Percentiles rank a stretch among this genome's conserved stretches.
These are phyloP conservation scores for Colletotrichum agaves DNA, from an alignment of 2,329 filamentous ascomycete species.

Conservation along the genomic window DNA sequence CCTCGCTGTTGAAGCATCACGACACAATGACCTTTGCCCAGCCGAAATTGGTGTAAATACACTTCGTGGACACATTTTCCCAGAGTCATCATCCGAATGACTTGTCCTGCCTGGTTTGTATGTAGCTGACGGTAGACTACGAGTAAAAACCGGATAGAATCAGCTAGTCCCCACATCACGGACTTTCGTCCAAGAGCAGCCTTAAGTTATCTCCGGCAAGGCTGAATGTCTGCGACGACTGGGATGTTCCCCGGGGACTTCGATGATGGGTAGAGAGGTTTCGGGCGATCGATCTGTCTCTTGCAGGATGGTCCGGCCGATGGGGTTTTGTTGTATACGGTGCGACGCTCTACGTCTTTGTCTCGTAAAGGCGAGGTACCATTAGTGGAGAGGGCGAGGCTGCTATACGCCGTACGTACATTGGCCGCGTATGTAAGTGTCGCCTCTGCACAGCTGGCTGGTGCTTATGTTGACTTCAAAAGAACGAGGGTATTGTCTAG, in stretches of 20 bases:
- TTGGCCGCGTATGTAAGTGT: conserved; percentile 21
- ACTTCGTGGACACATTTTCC: not conserved
- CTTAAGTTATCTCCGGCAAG: conserved; percentile 23
- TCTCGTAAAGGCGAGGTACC: conserved; percentile 10
- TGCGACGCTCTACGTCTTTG: conserved; percentile 25
- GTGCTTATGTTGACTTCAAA: not conserved
- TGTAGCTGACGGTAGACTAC: not conserved
- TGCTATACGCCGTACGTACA: not conserved
- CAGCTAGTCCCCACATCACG: not conserved
- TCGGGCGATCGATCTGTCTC: conserved; percentile 32
- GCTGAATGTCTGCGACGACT: conserved; percentile 19
- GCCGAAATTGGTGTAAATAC: not conserved
- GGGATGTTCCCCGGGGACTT: conserved; percentile 14
- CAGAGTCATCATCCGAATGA: conserved; percentile 2
- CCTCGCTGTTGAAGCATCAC: not conserved
- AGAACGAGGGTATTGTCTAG: not conserved
- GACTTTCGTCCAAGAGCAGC: conserved; percentile 4
- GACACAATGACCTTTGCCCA: not conserved
- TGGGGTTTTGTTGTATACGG: conserved; percentile 7
- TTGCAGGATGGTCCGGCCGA: conserved; percentile 9
- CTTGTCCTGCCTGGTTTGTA: not conserved
- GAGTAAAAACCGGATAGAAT: not conserved
- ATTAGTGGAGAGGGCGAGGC: conserved; percentile 19
- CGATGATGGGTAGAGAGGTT: not conserved
- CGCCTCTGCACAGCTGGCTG: not conserved